Evolutionary conservation across 352 stramenopile species (phyloP).

Genomic region (Peronosclerospora sorghi): DNA sequence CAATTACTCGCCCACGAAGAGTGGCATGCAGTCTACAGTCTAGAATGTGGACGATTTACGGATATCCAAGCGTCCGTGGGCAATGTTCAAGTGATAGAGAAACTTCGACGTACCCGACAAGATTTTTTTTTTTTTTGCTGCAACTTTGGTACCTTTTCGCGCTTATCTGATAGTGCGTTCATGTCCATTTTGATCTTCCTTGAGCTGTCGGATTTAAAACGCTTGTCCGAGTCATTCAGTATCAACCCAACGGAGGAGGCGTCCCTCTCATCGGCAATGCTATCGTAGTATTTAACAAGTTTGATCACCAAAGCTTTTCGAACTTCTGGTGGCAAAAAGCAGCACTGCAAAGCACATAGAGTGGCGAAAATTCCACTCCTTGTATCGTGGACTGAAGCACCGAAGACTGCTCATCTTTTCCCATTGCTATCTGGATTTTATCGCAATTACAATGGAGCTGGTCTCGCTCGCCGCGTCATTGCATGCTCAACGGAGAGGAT

Average conservation of each 20-base stretch:
- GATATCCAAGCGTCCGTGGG: slow-evolving; percentile 34
- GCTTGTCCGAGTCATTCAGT: slow-evolving; percentile 15
- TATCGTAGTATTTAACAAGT: slow-evolving; percentile 44
- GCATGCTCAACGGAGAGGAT: slow-evolving; percentile 34
- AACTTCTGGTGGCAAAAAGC: not conserved
- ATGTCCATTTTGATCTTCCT: slow-evolving; percentile 42
- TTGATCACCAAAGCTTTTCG: slow-evolving; percentile 32
- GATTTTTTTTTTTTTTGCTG: too few relatives aligned
- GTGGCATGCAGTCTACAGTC: not conserved
- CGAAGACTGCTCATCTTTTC: slow-evolving; percentile 13
- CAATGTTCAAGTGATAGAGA: slow-evolving; percentile 25
- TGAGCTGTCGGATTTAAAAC: slow-evolving; percentile 23
- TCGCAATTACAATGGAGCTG: slow-evolving; percentile 36
- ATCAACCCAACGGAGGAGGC: not conserved
- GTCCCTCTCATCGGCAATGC: slow-evolving; percentile 25
- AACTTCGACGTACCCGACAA: slow-evolving; percentile 7
- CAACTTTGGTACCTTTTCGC: slow-evolving; percentile 30
- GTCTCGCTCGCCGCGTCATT: slow-evolving; percentile 17
- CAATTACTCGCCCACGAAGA: slow-evolving; percentile 30
- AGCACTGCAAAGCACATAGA: not conserved
- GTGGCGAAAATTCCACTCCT: slow-evolving; percentile 24
- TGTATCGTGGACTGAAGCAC: slow-evolving; percentile 12
- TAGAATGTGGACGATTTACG: slow-evolving; percentile 10
- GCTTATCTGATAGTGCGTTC: slow-evolving; percentile 28
- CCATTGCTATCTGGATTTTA: slow-evolving; percentile 33